Conservation (phyloP, 1,139 yeast species). For the Debaryomycetaceae sp. region DNA sequence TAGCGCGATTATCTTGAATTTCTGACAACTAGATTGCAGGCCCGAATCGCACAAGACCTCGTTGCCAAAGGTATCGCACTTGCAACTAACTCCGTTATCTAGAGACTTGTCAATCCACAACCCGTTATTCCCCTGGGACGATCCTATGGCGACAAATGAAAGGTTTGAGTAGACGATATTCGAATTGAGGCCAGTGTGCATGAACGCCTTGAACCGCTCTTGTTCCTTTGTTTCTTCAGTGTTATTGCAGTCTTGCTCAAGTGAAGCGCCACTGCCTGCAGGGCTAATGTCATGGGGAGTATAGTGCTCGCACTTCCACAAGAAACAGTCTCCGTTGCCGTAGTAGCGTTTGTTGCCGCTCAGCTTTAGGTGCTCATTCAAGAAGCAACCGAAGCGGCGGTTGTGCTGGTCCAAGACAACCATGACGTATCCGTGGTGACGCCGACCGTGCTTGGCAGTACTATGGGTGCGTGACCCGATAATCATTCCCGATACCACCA, state of each 20-base stretch:
- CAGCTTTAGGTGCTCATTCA: conserved; percentile 65
- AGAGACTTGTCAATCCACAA: conserved; percentile 76
- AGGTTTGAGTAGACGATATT: conserved; percentile 76
- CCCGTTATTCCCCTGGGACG: conserved; percentile 86
- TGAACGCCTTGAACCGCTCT: conserved; percentile 62
- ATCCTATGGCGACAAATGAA: conserved; percentile 75
- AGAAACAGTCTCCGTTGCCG: conserved; percentile 92
- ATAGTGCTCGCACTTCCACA: conserved; percentile 58
- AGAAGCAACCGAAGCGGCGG: conserved; percentile 70
- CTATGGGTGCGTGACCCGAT: conserved; percentile 10
- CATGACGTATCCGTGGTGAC: conserved; percentile 60
- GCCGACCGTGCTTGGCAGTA: conserved; percentile 12
- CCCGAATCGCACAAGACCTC: conserved; percentile 57
- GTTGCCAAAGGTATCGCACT: conserved; percentile 83
- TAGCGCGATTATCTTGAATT: conserved; percentile 63
- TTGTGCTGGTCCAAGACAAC: conserved; percentile 54
- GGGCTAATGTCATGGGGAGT: conserved; percentile 10
- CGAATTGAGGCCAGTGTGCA: conserved; percentile 83
- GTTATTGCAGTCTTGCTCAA: background rate
- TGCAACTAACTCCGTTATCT: conserved; percentile 64
- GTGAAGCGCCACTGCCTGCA: conserved; percentile 1
- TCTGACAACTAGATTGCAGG: conserved; percentile 19
- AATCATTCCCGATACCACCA: conserved; percentile 23
- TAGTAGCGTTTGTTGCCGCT: conserved; percentile 64
- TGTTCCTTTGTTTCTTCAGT: conserved; percentile 2